phyloP scores from a whole-genome alignment of 306 rosid genomes.

The Corylus heterophylla region DNA sequence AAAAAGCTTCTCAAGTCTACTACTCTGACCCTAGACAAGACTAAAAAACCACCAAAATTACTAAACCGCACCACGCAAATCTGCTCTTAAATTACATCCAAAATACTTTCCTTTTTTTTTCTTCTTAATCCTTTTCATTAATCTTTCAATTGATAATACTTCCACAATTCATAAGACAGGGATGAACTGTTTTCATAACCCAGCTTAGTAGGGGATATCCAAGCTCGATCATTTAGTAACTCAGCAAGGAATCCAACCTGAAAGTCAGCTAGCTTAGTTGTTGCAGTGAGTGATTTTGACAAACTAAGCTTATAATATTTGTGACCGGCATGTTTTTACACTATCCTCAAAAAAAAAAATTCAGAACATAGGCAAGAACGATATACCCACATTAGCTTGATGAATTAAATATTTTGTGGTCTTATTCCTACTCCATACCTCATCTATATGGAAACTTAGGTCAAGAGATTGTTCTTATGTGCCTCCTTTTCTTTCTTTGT shows the following conservation, averaged over 20 bases:
- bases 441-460: not conserved
- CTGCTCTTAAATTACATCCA: not conserved
- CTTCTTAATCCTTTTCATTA: not conserved
- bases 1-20: not conserved
- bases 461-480: not conserved
- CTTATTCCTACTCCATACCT: not conserved
- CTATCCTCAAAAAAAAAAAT: not conserved
- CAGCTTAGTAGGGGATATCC: not conserved
- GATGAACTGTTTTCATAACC: not conserved
- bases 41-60: not conserved
- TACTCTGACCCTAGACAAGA: not conserved
- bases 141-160: not conserved
- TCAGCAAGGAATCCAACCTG: not conserved
- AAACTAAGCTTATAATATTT: not conserved
- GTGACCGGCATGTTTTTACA: not conserved
- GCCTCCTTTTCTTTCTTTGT: not conserved
- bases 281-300: not conserved
- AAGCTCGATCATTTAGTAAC: not conserved
- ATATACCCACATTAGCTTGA: not conserved
- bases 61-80: not conserved
- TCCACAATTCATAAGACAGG: not conserved
- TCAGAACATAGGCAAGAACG: not conserved
- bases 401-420: not conserved
- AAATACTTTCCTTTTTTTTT: no score
- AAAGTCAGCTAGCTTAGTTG: slow-evolving; percentile 6